Evolutionary conservation across 2,329 filamentous ascomycete species (phyloP).

Genomic region (Madurella mycetomatis): DNA sequence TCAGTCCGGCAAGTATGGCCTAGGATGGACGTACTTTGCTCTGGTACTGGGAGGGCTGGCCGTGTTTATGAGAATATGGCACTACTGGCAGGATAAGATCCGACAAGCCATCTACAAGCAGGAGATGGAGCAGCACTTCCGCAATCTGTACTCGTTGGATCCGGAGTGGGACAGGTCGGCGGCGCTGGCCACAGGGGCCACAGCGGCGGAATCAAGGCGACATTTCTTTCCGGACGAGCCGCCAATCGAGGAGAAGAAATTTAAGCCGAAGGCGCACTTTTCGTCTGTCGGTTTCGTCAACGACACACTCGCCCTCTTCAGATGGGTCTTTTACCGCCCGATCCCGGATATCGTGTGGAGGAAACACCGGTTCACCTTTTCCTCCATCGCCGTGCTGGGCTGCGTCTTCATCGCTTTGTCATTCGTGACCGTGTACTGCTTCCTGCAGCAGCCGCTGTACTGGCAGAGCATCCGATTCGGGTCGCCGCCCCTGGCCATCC

Average conservation of each 20-base stretch:
- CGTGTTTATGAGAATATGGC: conserved; percentile 69
- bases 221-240: conserved; percentile 70
- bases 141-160: conserved; percentile 47
- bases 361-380: conserved; percentile 70
- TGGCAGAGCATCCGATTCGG: conserved; percentile 83
- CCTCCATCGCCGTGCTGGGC: conserved; percentile 67
- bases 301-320: conserved; percentile 73
- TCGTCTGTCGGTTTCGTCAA: conserved; percentile 72
- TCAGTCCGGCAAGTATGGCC: conserved; percentile 76
- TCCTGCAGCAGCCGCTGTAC: conserved; percentile 82
- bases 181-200: conserved; percentile 41
- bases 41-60: conserved; percentile 66
- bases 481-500: conserved; percentile 81
- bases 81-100: conserved; percentile 91
- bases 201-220: conserved; percentile 48
- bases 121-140: conserved; percentile 64
- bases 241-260: conserved; percentile 52
- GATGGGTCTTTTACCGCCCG: conserved; percentile 86
- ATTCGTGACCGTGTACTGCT: conserved; percentile 77
- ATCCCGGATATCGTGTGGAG: conserved; percentile 69
- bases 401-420: conserved; percentile 64
- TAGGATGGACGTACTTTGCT: conserved; percentile 86
- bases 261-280: conserved; percentile 65
- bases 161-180: conserved; percentile 43
- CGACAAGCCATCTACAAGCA: conserved; percentile 85